phyloP scores from a whole-genome alignment of 345 rosid species.

The Rhizophora mangle region DNA sequence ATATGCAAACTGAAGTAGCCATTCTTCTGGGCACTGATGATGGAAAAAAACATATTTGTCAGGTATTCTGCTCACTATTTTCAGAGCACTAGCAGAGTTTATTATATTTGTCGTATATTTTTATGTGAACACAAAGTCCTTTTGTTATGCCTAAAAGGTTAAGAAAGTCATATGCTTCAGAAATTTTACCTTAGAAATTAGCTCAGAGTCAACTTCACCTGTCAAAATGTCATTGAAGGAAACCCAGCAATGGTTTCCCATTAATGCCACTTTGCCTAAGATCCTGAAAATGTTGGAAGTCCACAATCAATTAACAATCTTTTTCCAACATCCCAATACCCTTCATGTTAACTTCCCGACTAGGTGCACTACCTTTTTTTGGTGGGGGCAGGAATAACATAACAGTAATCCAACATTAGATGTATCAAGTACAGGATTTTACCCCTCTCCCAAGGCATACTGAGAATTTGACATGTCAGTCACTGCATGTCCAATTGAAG shows the following conservation, averaged over 20 bases:
- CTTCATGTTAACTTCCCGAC: neutral
- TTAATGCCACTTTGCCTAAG: conserved; percentile 47
- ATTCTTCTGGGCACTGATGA: conserved; percentile 58
- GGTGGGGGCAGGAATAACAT: neutral
- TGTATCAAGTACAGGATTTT: conserved; percentile 20
- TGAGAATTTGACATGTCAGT: conserved; percentile 40
- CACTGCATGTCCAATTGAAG: conserved; percentile 27
- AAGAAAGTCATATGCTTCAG: neutral
- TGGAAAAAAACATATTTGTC: conserved; percentile 11
- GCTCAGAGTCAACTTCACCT: conserved; percentile 18
- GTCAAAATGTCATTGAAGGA: conserved; percentile 32
- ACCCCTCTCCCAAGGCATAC: conserved; percentile 58
- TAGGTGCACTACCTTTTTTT: too few relatives aligned
- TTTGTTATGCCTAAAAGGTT: too few relatives aligned
- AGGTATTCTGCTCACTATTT: neutral
- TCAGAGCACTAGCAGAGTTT: neutral
- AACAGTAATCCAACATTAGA: neutral
- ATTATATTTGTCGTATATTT: neutral
- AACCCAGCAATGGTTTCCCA: conserved; percentile 47
- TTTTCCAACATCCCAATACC: neutral
- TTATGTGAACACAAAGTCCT: neutral
- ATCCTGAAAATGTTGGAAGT: conserved; percentile 31
- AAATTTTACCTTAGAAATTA: conserved; percentile 35
- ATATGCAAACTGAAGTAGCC: conserved; percentile 55
- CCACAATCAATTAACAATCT: neutral